Base-by-base conservation (phyloP, 805 yeast genomes). In the Suhomyces kilbournensis region DNA sequence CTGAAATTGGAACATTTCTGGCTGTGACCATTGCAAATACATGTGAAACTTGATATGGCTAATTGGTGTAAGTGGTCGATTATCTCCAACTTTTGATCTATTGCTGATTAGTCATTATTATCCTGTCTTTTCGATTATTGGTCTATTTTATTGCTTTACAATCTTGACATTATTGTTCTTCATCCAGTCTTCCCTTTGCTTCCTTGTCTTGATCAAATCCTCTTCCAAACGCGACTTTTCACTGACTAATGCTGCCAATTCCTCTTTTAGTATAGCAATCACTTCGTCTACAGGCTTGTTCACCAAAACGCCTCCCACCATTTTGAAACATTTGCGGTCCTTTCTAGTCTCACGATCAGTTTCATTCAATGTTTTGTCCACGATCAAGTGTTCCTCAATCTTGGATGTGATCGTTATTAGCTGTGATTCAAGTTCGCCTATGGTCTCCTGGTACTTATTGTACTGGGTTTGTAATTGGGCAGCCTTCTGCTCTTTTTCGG, bases 301-400 rank as follows among this genome's bases (percentile, higher is more conserved):
- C 15, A 92, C 88, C 30, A 93, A 76, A 3, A 92, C 96, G 8
- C 97, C 96, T 23, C 97, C 97, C 30, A 93, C 81, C 97, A 94
- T 90, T 62, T 96, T 83, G 71, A 84, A 91, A 63, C 97, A 90
- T 64, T 85, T 84, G 55, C 99, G 81, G 44, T 79, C 83, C 2
- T 60, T 50, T 53, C 77, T 65, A 32, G 67, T 56, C 23, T 62
- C 67, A 4, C 74, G 71, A 4, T 67, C 65, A 15, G 75, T 70
- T 23, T 65, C 66, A 12, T 63, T 57, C 53, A 75, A 63, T 10
- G 78, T 74, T 54, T 69, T 66, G 60, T 72, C 75, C n/a, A 75
- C 79, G 15, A 74, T 66, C 32, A 57, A 30, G 56, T 75, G 76
- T 54, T 75, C 79, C 56, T 69, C 72, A 12, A 72, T 56, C 57